Base-by-base conservation (phyloP, 805 yeast genomes). In the Candida vaughaniae region DNA sequence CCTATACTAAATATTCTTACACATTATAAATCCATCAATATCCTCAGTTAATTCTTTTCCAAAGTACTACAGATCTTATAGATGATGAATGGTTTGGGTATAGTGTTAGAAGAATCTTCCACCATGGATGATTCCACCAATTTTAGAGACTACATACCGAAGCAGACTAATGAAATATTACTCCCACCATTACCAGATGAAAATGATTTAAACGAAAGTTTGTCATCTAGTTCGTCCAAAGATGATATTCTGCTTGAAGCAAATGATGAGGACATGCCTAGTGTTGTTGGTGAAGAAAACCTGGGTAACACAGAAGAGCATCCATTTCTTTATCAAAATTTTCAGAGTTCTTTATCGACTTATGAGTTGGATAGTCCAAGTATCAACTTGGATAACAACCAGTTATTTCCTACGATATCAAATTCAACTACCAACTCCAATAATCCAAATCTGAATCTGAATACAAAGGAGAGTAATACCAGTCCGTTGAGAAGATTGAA, bases 401-500 rank as follows among this genome's bases (percentile, higher is more conserved):
- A 42, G 11, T 22, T 42, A 15, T 45, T 42, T 26, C 46, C 45
- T 8, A 34, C 37, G 14, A 18, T 42, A n/a, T 40, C 49, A 5
- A 39, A 37, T 19, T n/a, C 30, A 11, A 22, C 40, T 9, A 8
- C 25, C 8, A 25, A 20, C n/a, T 28, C 32, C 16, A 15, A 17
- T 8, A 29, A 25, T 10, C 10, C 27, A 16, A 25, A 26, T n/a
- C 15, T 22, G n/a, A 29, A 25, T 10, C 10, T 22, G 16, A 25
- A 26, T n/a, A 22, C 27, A 15, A 20, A 31, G n/a, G 16, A 28
- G 5, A 38, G 20, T 12, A 32, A 34, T 16, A 40, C 36, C 2
- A 51, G 60, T 34, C 72, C 71, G 2, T 51, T 65, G 39, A 58
- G 57, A 35, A 52, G 68, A 33, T 51, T 66, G 33, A 64, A 62